Evolutionary conservation across 148 eudicot species (phyloP).

Genomic region (Cornus florida): DNA sequence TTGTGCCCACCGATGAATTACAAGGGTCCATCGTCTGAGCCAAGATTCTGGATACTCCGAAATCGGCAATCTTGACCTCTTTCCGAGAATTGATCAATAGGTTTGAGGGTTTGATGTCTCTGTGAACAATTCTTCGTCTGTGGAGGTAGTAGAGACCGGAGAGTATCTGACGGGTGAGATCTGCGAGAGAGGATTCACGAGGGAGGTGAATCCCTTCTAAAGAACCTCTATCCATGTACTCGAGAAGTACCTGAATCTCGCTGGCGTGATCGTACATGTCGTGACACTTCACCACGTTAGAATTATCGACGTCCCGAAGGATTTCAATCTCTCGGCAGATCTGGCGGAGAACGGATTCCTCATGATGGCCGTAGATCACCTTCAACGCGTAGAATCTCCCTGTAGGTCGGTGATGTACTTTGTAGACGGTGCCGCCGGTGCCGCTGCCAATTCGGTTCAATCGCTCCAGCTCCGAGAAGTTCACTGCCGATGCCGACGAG

Average conservation of each 20-base stretch:
- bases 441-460: slow-evolving; percentile 77
- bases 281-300: slow-evolving; percentile 66
- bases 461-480: slow-evolving; percentile 56
- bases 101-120: slow-evolving; percentile 85
- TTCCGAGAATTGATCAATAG: slow-evolving; percentile 46
- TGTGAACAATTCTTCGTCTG: slow-evolving; percentile 58
- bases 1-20: slow-evolving; percentile 81
- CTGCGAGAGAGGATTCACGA: slow-evolving; percentile 50
- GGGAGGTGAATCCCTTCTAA: slow-evolving; percentile 54
- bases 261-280: slow-evolving; percentile 68
- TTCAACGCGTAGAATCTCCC: slow-evolving; percentile 61
- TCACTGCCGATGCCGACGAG: slow-evolving; percentile 8
- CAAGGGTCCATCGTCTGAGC: slow-evolving; percentile 84
- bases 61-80: slow-evolving; percentile 73
- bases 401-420: slow-evolving; percentile 65
- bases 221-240: slow-evolving; percentile 77
- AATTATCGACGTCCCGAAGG: slow-evolving; percentile 68
- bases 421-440: slow-evolving; percentile 82
- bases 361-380: slow-evolving; percentile 80
- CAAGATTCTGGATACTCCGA: slow-evolving; percentile 64
- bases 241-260: slow-evolving; percentile 77
- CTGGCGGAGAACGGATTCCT: slow-evolving; percentile 69
- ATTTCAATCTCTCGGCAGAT: slow-evolving; percentile 86
- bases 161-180: slow-evolving; percentile 55
- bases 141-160: slow-evolving; percentile 66